Base-by-base conservation (phyloP, 2,329 filamentous ascomycete genomes). In the Alternaria postmessia region DNA sequence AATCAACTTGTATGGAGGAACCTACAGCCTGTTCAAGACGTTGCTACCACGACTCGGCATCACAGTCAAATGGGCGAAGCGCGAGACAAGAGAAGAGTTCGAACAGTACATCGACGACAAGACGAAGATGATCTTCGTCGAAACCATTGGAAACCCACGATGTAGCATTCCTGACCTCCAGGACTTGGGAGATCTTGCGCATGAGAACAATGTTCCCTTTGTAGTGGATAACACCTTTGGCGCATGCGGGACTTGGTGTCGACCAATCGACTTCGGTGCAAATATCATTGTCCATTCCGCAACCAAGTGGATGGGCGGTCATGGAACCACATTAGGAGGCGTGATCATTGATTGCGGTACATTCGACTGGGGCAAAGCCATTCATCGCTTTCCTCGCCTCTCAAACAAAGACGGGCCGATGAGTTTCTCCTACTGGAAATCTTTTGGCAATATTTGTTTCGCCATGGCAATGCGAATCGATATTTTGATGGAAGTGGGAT, bases 1-100 rank as follows among this genome's bases (percentile, higher is more conserved):
- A 0, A 78, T 76, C 63, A 77, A 76, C 64, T 54, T 79, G 38
- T 80, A 80, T 42, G 76, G 77, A 39, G 77, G 77, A 12, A 78
- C 68, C 7, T 79, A 78, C 73, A 79, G 79, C 63, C 77, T 47
- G 11, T 47, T 47, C 44, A 47, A 47, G 22, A 30, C 44, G 7
- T 47, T 47, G n/a, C n/a, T 47, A 7, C 44, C 44, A n/a, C 44
- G 44, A 7, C 44, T 47, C 26, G 44, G 44, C 24, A 47, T 47
- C n/a, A 47, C 44, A 68, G 30, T 79, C 79, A 80, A 69, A 78
- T 76, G 66, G 72, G 80, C 65, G 73, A 73, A 64, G 75, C 61
- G 62, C 68, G 60, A 34, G 59, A 53, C 72, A 66, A 14, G 20
- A 58, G n/a, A 56, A 61, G 22, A 66, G 11, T 47, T 70, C 41